Base-by-base conservation (phyloP, 75 land plant species). In the Picea sitchensis region DNA sequence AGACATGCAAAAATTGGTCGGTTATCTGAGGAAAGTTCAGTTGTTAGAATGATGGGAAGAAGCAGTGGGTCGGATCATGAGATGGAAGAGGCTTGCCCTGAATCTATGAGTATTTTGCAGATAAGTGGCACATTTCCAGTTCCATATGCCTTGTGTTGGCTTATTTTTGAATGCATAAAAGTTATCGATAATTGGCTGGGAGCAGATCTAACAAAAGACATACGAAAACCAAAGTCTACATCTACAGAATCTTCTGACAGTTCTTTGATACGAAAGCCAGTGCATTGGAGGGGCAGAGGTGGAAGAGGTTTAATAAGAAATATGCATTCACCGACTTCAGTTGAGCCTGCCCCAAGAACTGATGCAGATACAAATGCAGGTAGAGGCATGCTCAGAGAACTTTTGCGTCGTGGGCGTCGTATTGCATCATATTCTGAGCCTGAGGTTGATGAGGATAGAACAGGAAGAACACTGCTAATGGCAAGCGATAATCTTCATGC, bases 1-100 rank as follows among this genome's bases (percentile, higher is more conserved):
- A 81, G 90, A 34, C 93, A 84, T 86, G 85, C 90, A 41, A 95
- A 91, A 84, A 92, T 95, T 14, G 94, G 93, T 59, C 82, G 92
- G 62, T 56, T 87, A 2, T 89, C 91, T 26, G 72, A 83, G 58
- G 93, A 91, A 78, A 85, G 86, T 65, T 88, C 84, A 77, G 86
- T 78, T 1, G 76, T 80, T 77, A 80, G 84, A 86, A 59, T 80
- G 63, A 61, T 82, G 61, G 82, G 84, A 67, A 84, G 81, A 80
- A 78, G 77, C 30, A 81, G 57, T 77, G 67, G 44, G 18, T 75
- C 75, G n/a, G 76, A 34, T 75, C 59, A 56, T 58, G 77, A n/a
- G 44, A 59, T 65, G 74, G 79, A 79, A 54, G 77, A 32, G 17
- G 59, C 61, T 63, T 77, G 64, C 57, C 79, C n/a, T 21, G 72